A percentile compares a stretch with the other conserved stretches of the same genome.
phyloP scores from a whole-genome alignment of 768 basidiomycete genomes.

The Auricularia auricula-judae region DNA sequence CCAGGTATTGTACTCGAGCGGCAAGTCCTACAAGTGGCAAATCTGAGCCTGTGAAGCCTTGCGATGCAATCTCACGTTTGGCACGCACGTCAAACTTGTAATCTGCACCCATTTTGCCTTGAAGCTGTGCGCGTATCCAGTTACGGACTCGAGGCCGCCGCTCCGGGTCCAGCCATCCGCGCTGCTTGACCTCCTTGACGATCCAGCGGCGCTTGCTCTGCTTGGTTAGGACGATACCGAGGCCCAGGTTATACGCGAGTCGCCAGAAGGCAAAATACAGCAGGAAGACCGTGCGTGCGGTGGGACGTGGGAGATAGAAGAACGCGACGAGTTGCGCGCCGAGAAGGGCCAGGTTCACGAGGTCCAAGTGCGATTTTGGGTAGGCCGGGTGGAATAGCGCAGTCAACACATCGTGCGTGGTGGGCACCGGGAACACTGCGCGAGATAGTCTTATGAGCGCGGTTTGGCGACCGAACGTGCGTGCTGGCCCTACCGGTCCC shows the following conservation, averaged over 20 bases:
- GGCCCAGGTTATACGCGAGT: constrained; percentile 79
- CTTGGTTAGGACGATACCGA: constrained; percentile 88
- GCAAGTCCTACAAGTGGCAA: constrained; percentile 51
- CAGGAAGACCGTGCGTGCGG: constrained; percentile 61
- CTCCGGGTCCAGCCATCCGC: constrained; percentile 81
- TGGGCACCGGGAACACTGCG: constrained; percentile 84
- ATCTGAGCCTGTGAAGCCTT: constrained; percentile 3
- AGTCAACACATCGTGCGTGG: constrained; percentile 83
- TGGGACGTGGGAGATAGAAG: constrained; percentile 44
- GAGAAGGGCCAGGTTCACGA: constrained; percentile 73
- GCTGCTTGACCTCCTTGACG: constrained; percentile 61
- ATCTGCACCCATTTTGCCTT: constrained; percentile 87
- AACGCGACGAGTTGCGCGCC: constrained; percentile 70
- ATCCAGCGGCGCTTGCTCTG: constrained; percentile 97
- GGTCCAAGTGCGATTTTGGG: constrained; percentile 81
- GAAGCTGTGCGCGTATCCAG: constrained; percentile 83
- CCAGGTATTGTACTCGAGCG: constrained; percentile 94
- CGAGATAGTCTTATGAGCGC: not conserved
- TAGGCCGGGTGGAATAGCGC: constrained; percentile 72
- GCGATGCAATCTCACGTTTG: constrained; percentile 1
- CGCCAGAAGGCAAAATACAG: constrained; percentile 92
- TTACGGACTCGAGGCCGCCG: constrained; percentile 49
- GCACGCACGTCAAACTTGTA: constrained; percentile 80
- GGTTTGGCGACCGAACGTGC: not conserved
- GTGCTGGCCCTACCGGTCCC: constrained; percentile 5